Percentiles rank a stretch among this genome's conserved stretches.
These are phyloP conservation scores for Ogataea nakhonphanomensis DNA, from an alignment of 805 yeast species.

Conservation along the genomic window DNA sequence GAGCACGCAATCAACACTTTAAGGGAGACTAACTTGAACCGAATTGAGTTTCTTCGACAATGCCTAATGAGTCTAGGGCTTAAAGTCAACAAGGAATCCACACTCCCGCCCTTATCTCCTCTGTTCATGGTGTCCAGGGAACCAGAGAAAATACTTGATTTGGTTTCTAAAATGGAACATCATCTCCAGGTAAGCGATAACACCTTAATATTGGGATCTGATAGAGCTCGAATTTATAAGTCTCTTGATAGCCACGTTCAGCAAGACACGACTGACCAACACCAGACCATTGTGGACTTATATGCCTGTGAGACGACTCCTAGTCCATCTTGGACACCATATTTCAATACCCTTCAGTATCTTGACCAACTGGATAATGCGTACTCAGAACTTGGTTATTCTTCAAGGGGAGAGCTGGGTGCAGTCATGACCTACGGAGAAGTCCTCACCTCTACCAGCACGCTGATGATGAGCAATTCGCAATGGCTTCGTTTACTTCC, in stretches of 20 bases:
- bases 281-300: slow-evolving; percentile 53
- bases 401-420: slow-evolving; percentile 47
- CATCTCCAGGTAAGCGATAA: slow-evolving; percentile 36
- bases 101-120: slow-evolving; percentile 69
- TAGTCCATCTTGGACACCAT: slow-evolving; percentile 56
- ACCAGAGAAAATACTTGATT: slow-evolving; percentile 26
- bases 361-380: slow-evolving; percentile 40
- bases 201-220: slow-evolving; percentile 49
- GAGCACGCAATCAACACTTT: slow-evolving; percentile 40
- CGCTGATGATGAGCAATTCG: slow-evolving; percentile 72
- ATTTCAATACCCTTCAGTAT: slow-evolving; percentile 62
- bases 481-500: slow-evolving; percentile 58
- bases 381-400: slow-evolving; percentile 30
- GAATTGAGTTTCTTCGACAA: slow-evolving; percentile 55
- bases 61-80: slow-evolving; percentile 62
- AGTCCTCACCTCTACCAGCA: slow-evolving; percentile 84
- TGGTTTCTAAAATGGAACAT: slow-evolving; percentile 33
- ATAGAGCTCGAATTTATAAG: slow-evolving; percentile 50
- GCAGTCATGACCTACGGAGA: slow-evolving; percentile 72
- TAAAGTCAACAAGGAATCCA: slow-evolving; percentile 54
- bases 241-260: slow-evolving; percentile 34
- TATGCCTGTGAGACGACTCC: slow-evolving; percentile 47
- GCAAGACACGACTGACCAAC: slow-evolving; percentile 48
- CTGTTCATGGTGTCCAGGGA: slow-evolving; percentile 48
- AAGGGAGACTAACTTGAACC: slow-evolving; percentile 38